Evolutionary conservation across 208 protist genomes (phyloP), one percentile per base, ranked within the genome.

Genomic region (Leishmania tropica): DNA sequence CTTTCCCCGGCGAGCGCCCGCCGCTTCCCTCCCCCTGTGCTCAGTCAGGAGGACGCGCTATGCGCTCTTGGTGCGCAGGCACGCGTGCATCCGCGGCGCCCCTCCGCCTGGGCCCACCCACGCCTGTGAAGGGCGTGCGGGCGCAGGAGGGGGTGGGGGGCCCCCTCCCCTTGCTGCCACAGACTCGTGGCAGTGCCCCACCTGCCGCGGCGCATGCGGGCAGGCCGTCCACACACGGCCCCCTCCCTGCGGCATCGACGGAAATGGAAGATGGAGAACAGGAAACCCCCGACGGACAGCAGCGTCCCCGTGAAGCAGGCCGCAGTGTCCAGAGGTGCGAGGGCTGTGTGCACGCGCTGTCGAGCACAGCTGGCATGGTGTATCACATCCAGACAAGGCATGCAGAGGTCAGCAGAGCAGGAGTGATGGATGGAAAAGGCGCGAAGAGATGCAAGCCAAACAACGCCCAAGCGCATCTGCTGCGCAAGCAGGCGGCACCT

Each of bases 341-440:
- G n/a, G 10, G 17, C 35, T 24, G 67, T 28, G 67, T 6, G 67
- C 35, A n/a, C n/a, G n/a, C n/a, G n/a, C n/a, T n/a, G n/a, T n/a
- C n/a, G n/a, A n/a, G n/a, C n/a, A 28, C 37, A 17, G 42, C 68
- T 31, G 11, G 68, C 24, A n/a, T 51, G 37, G 67, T 17, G 67
- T 35, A 48, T 45, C 21, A 13, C 19, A 51, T 5, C 67, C 24
- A 72, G 40, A 3, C 67, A 45, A 51, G 37, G 67, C 42, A 48
- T 48, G 19, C 19, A 48, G 67, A n/a, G 67, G 37, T 48, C n/a
- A 71, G 65, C 65, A 71, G 37, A 82, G 37, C 51, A 83, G 77
- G 17, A 78, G 40, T 65, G 45, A 37, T 24, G 58, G 24, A 79
- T 6, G 58, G 24, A 56, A 73, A 17, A 70, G 37, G 17, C 67